Base-by-base conservation (phyloP, 192 early-diverging fungal genomes). In the Coemansia sp. region DNA sequence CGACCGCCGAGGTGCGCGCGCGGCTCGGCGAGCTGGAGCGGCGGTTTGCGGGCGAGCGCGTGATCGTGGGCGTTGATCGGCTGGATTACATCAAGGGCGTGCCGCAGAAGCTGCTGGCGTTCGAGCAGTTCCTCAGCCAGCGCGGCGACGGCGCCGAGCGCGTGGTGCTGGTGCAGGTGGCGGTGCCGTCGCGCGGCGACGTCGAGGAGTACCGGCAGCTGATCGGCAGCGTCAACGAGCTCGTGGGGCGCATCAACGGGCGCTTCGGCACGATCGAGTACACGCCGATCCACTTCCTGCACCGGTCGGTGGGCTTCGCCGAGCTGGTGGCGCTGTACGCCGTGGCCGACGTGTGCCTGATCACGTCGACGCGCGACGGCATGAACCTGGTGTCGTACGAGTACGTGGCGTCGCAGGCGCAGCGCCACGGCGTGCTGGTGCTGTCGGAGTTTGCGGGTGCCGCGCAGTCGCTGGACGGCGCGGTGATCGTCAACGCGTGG, bases 61-160 rank as follows among this genome's bases (percentile, higher is more conserved):
- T 99, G 9, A 91, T 99, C 76, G 92, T 99, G 1, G 97, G 98
- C 15, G 96, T 99, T 1, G 98, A 99, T 74, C 88, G 98, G 38
- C 86, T 99, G 44, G 98, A 99, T 81, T 99, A 99, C 77, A 99
- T 99, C 86, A 99, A 99, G 85, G 98, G 97, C 51, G 94, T 99
- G 20, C 98, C 98, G 32, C 98, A 99, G 71, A 99, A 99, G 84
- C 78, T 99, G 56, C 94, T 97, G 73, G 97, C 97, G 0, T 88
- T 99, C 39, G 94, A 97, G 75, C 89, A 94, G 50, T 94, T 99
- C 61, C 78, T 99, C 42, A 87, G 85, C 31, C 74, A 90, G 59
- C 89, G 97, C 75, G 94, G 95, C 1, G 94, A 98, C 72, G 96
- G 90, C 84, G 89, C 94, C 39, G 95, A 93, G 46, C 95, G 93